Percentiles rank a stretch among this genome's conserved stretches.
phyloP scores from a whole-genome alignment of 768 basidiomycete genomes.

The Trametes cinnabarina region DNA sequence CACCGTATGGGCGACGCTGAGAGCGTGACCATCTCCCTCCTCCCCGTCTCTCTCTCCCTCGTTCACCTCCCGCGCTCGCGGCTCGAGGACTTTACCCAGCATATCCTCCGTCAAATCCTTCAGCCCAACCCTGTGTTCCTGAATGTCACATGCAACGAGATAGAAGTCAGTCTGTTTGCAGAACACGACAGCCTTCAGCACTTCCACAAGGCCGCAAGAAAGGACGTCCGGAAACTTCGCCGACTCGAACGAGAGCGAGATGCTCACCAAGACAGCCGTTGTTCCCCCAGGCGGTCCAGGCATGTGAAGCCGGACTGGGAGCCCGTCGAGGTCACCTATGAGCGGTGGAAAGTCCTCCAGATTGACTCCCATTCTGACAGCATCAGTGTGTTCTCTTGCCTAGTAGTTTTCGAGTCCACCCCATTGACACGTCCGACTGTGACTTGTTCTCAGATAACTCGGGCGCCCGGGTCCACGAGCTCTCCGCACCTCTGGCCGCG shows the following conservation, averaged over 20 bases:
- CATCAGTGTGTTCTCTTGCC: slow-evolving; percentile 42
- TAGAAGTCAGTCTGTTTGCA: slow-evolving; percentile 75
- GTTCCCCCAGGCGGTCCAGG: slow-evolving; percentile 9
- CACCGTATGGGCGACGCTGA: slow-evolving; percentile 22
- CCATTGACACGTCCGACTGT: not conserved
- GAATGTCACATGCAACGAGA: slow-evolving; percentile 74
- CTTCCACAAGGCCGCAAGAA: slow-evolving; percentile 60
- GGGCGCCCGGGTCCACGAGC: slow-evolving; percentile 69
- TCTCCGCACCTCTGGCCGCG: slow-evolving; percentile 72
- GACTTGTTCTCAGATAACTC: slow-evolving; percentile 48
- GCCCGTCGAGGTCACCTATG: slow-evolving; percentile 66
- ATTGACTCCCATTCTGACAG: slow-evolving; percentile 77
- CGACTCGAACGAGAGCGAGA: slow-evolving; percentile 24
- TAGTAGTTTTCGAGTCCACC: too few species aligned
- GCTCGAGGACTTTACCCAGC: slow-evolving; percentile 54
- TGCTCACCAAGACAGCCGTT: slow-evolving; percentile 10
- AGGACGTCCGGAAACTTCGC: slow-evolving; percentile 47
- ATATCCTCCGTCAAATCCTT: slow-evolving; percentile 67
- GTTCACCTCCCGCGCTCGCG: slow-evolving; percentile 75
- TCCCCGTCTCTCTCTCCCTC: slow-evolving; percentile 69
- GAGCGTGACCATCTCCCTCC: slow-evolving; percentile 61
- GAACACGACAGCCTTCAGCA: slow-evolving; percentile 54
- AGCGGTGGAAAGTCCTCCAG: slow-evolving; percentile 77
- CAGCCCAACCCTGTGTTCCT: slow-evolving; percentile 65
- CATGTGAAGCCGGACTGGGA: slow-evolving; percentile 33